A percentile compares a stretch with the other conserved stretches of the same genome.
Conservation (phyloP, 306 rosid species). For the Sphenostylis stenocarpa region DNA sequence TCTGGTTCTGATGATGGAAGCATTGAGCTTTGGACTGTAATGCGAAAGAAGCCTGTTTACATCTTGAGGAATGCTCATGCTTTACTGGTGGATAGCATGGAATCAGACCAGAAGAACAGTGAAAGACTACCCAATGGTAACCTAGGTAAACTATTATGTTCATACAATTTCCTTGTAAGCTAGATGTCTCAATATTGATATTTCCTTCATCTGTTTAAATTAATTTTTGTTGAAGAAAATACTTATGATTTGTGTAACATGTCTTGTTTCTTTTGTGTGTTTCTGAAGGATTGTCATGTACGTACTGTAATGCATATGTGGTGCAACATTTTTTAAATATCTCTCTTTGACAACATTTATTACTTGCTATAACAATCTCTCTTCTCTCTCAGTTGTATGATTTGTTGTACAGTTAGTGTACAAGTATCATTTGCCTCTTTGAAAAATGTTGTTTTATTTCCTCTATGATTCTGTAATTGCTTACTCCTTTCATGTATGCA, state of each 20-base stretch:
- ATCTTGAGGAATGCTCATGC: constrained; percentile 83
- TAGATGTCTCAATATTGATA: background rate
- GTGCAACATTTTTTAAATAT: too few relatives aligned
- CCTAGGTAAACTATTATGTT: constrained; percentile 49
- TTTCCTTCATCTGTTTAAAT: constrained; percentile 10
- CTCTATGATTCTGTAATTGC: background rate
- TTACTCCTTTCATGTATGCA: background rate
- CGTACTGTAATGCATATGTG: too few relatives aligned
- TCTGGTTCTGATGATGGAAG: constrained; percentile 94
- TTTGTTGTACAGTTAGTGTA: background rate
- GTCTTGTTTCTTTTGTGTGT: background rate
- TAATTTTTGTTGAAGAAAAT: background rate
- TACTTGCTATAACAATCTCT: background rate
- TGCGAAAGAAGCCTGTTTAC: constrained; percentile 80
- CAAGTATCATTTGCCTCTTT: background rate
- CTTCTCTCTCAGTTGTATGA: background rate
- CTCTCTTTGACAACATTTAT: too few relatives aligned
- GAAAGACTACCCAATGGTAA: constrained; percentile 62
- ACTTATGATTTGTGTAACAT: background rate
- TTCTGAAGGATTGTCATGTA: background rate
- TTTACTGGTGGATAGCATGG: constrained; percentile 37
- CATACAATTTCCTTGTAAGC: background rate
- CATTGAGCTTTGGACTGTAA: constrained; percentile 73
- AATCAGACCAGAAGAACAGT: constrained; percentile 45
- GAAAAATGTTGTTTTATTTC: background rate